Evolutionary conservation across 371 early-diverging fungal species (phyloP), one percentile per base, ranked within the genome.

Genomic region (Mucor racemosus): DNA sequence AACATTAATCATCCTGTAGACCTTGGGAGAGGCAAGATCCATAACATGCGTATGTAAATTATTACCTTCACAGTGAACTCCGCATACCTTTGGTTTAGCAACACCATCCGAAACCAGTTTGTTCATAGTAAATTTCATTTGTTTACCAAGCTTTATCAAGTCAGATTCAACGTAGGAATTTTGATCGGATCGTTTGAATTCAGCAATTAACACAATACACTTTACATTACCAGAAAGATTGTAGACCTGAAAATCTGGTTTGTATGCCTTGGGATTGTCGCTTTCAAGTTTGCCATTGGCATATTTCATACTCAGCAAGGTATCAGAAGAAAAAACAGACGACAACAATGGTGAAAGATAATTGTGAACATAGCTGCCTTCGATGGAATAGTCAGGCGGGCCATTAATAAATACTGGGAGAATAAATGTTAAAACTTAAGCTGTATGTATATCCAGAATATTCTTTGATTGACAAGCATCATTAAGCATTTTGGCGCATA

Each of bases 231-330:
- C 64, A 31, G 64, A 54, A 31, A 60, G 19, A 34, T 64, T 68
- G 69, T 60, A 55, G 9, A 64, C 69, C 17, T 26, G 17, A 36
- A 68, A 68, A 17, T 68, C 64, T 7, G 60, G 69, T 36, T 63
- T 64, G 60, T 14, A 63, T 56, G 4, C 38, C 35, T 35, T 58
- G 3, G 39, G 31, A 48, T 15, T 54, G n/a, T n/a, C n/a, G n/a
- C n/a, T 53, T 60, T 26, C n/a, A 39, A 62, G 33, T 44, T 62
- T 46, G 19, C 58, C 62, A 40, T 67, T 62, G 14, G 68, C 68
- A 57, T 57, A 67, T 67, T 67, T 60, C 56, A 67, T 55, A 17
- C 61, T 60, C 15, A 67, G 17, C 4, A 35, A 38, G 10, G 61
- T n/a, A 36, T 62, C 46, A 10, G 62, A 40, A n/a, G 57, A 33